A percentile compares a stretch with the other conserved stretches of the same genome.
Evolutionary conservation across 1,284 basidiomycete genomes (phyloP).

Genomic region (Fomitopsis palustris): DNA sequence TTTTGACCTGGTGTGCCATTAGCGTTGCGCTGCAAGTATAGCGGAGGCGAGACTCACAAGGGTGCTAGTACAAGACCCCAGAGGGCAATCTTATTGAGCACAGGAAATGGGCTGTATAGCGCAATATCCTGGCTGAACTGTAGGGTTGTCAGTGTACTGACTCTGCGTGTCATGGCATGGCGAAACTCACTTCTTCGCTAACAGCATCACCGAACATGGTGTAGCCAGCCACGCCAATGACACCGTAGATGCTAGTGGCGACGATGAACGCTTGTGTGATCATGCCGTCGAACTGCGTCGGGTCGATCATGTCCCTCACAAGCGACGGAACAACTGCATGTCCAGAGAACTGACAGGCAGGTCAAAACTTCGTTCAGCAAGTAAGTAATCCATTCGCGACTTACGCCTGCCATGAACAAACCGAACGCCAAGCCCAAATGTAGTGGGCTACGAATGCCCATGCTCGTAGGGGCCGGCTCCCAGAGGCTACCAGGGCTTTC

Average conservation of each 20-base stretch:
- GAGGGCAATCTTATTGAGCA: constrained; percentile 75
- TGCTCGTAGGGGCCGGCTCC: constrained; percentile 69
- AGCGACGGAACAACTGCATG: constrained; percentile 92
- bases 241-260: constrained; percentile 75
- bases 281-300: constrained; percentile 79
- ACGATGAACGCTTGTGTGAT: constrained; percentile 84
- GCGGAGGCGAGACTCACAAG: constrained; percentile 46
- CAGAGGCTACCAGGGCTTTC: constrained; percentile 81
- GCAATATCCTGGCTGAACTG: constrained; percentile 88
- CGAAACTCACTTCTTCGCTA: constrained; percentile 71
- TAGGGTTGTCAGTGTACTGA: neutral
- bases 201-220: constrained; percentile 87
- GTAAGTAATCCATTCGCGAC: constrained; percentile 23
- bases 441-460: constrained; percentile 51
- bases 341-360: constrained; percentile 70
- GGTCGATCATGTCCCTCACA: constrained; percentile 88
- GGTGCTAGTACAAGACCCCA: constrained; percentile 92
- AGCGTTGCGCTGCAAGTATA: neutral
- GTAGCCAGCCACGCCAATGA: constrained; percentile 86
- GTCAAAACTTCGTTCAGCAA: no score
- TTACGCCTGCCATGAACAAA: constrained; percentile 91
- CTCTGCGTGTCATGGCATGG: neutral
- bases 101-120: constrained; percentile 65
- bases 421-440: constrained; percentile 81
- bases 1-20: constrained; percentile 59